phyloP scores from a whole-genome alignment of 169 alveolate genomes.

The Eimeria brunetti region DNA sequence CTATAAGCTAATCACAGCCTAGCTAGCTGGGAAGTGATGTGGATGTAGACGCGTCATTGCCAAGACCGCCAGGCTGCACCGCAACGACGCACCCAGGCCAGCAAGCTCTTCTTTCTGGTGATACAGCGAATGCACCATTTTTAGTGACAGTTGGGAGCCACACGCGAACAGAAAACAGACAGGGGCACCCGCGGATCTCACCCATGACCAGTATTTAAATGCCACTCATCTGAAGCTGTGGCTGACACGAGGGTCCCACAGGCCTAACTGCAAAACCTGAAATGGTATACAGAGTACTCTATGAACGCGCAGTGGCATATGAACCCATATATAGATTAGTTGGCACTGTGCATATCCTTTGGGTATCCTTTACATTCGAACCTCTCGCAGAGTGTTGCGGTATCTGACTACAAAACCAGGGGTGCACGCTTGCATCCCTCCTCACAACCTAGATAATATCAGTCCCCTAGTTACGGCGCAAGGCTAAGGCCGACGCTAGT shows the following conservation, averaged over 20 bases:
- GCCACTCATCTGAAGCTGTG: neutral
- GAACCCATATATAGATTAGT: neutral
- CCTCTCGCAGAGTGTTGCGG: neutral
- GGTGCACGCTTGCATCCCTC: neutral
- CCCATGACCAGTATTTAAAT: neutral
- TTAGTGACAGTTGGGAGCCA: neutral
- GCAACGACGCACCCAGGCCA: neutral
- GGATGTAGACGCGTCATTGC: neutral
- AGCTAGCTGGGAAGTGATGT: neutral
- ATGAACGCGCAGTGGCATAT: neutral
- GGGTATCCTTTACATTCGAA: neutral
- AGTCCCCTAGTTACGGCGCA: neutral
- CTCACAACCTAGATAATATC: neutral
- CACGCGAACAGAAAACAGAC: neutral
- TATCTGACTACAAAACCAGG: neutral
- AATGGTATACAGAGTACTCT: neutral
- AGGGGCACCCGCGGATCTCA: neutral
- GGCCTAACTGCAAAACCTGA: neutral
- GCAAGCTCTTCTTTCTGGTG: neutral
- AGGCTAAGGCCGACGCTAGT: neutral
- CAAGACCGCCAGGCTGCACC: neutral
- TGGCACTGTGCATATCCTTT: neutral
- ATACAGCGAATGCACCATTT: neutral
- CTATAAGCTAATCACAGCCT: neutral
- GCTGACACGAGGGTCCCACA: neutral